phyloP scores from a whole-genome alignment of 2,329 filamentous ascomycete species.

The Aspergillus piperis region DNA sequence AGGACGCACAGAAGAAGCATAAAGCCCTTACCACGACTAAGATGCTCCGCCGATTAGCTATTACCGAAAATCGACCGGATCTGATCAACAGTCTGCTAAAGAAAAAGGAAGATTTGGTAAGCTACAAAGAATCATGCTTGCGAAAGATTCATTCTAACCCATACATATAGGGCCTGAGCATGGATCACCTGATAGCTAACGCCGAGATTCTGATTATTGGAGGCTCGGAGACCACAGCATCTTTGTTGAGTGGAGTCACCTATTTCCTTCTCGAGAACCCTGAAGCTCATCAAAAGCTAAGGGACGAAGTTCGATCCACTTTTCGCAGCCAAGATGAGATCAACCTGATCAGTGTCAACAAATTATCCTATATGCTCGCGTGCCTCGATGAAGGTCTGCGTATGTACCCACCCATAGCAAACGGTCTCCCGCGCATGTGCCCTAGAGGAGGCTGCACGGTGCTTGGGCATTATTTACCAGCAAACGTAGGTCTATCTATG shows the following conservation, averaged over 20 bases:
- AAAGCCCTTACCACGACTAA: too few species aligned
- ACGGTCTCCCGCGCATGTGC: slow-evolving; percentile 36
- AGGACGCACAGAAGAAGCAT: too few species aligned
- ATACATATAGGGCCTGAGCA: slow-evolving; percentile 20
- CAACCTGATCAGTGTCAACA: slow-evolving; percentile 29
- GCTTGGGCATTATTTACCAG: slow-evolving; percentile 39
- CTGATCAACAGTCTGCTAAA: too few species aligned
- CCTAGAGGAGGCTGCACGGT: slow-evolving; percentile 40
- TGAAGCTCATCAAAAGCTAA: slow-evolving; percentile 8
- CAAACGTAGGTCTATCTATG: slow-evolving; percentile 16
- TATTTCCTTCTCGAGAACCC: slow-evolving; percentile 38
- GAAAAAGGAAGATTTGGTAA: too few species aligned
- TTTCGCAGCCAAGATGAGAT: slow-evolving; percentile 35
- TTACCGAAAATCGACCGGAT: too few species aligned
- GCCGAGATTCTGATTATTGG: slow-evolving; percentile 43
- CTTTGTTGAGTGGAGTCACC: slow-evolving; percentile 40
- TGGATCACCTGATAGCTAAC: slow-evolving; percentile 43
- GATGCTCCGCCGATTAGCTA: too few species aligned
- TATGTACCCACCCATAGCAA: slow-evolving; percentile 45
- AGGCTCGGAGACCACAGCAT: slow-evolving; percentile 50
- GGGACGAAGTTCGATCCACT: slow-evolving; percentile 20
- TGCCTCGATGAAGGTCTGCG: slow-evolving; percentile 46
- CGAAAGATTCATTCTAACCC: too few species aligned
- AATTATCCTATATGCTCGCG: slow-evolving; percentile 41
- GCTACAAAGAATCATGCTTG: too few species aligned